Evolutionary conservation across 1,139 yeast genomes (phyloP), one percentile per base, ranked within the genome.

Genomic region (Pichia norvegensis): DNA sequence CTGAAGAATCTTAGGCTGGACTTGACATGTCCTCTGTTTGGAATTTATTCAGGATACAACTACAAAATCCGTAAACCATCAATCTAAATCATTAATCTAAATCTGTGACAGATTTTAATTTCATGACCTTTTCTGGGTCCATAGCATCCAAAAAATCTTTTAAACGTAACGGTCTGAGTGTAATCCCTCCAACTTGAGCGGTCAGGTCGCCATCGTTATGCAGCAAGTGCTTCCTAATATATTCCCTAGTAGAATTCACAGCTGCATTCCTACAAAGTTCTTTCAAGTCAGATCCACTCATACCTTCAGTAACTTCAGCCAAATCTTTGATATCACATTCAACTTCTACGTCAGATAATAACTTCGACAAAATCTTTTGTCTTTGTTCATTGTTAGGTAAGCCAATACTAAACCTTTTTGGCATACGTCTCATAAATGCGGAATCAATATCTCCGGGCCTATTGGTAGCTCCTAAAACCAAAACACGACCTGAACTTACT

Each of bases 211-310:
- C 79, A 46, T 70, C 67, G 6, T 25, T 29, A 36, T 38, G 36
- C 51, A 68, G 67, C 41, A 70, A 65, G 51, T 67, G 62, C 53
- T 67, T 53, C 52, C 78, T 72, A 42, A 90, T 85, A 60, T 79
- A 87, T 61, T 90, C 97, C 55, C 95, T 73, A 61, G 92, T 90
- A 0, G 97, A 88, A 52, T 74, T 75, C 68, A 90, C 78, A 1
- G 95, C 97, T 0, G 98, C 98, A 58, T 87, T 95, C 49, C 98
- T 76, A 61, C 96, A 87, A 45, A 87, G 69, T 61, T 92, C 98
- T 55, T 86, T 81, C 57, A 92, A 72, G 58, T 92, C 98, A 7
- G 95, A 85, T 1, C 98, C 98, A 56, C 95, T 85, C 61, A 76
- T 71, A 1, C 95, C 95, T 16, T 74, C 76, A 1, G 97, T 85